Evolutionary conservation across 148 eudicot species (phyloP), one percentile per base, ranked within the genome.

Genomic region (Amaranthus hypochondriacus): DNA sequence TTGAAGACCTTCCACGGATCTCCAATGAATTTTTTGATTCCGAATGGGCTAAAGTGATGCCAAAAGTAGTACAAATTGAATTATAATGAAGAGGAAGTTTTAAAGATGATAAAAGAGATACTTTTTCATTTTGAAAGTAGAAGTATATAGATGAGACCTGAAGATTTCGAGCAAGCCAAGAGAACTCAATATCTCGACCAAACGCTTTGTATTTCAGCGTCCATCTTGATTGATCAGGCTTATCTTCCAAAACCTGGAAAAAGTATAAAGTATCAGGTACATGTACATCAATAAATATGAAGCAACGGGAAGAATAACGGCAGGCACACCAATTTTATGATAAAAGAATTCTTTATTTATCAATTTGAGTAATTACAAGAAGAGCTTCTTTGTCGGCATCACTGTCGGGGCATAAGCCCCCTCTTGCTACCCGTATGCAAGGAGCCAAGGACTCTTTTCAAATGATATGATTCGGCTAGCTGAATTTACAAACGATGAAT

Each of bases 131-230:
- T 28, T 28, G 39, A 28, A 28, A 47, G 14, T 8, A 68, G 58
- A 5, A 71, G 28, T 1, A 53, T 7, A 75, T 42, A 71, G 46
- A 50, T 5, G 47, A 5, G 66, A 92, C 98, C 97, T 94, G 98
- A 86, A 95, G 90, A 82, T 95, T 95, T 63, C 96, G 87, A 77
- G 98, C 96, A 86, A 92, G 93, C 98, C 98, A 95, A 80, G 98
- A 92, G 78, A 88, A 95, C 60, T 92, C 86, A 60, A 95, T 90
- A 79, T 95, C 83, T 12, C 74, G 97, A 64, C 97, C 97, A 82
- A 95, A 95, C 66, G 98, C 98, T 67, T 82, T 78, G 77, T 92
- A 92, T 81, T 87, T 95, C 2, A 95, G 87, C 2, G 90, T 86
- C 98, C 98, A 94, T 61, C 86, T 81, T 42, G 97, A 95, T 52